phyloP scores from a whole-genome alignment of 768 basidiomycete genomes.

The Rhizopogon vinicolor region DNA sequence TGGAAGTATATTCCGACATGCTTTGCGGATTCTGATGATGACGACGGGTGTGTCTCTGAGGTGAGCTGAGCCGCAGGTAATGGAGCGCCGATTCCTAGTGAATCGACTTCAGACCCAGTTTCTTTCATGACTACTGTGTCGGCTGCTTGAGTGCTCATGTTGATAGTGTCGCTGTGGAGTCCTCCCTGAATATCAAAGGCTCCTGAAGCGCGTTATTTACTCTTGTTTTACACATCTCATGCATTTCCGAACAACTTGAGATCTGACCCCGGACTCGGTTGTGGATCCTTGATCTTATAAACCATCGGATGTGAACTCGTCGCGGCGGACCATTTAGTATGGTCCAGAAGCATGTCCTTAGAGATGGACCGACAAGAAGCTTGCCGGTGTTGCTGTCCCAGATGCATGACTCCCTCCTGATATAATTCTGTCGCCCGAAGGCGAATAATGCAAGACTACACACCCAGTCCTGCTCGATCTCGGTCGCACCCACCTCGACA shows the following conservation, averaged over 20 bases:
- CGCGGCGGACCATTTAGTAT: too few relatives aligned
- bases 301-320: too few relatives aligned
- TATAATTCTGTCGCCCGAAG: conserved; percentile 20
- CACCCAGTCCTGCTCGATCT: conserved; percentile 9
- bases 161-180: not conserved
- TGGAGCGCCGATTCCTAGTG: not conserved
- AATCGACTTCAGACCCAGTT: not conserved
- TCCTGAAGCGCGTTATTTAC: conserved; percentile 1
- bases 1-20: conserved; percentile 44
- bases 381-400: conserved; percentile 22
- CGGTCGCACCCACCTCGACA: not conserved
- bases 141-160: not conserved
- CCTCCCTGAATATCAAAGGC: too few relatives aligned
- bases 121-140: too few relatives aligned
- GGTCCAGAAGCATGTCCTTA: too few relatives aligned
- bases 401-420: conserved; percentile 24
- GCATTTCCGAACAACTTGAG: too few relatives aligned
- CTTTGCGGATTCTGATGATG: not conserved
- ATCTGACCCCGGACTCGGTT: too few relatives aligned
- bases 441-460: conserved; percentile 21
- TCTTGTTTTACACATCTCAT: not conserved
- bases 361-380: not conserved
- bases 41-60: not conserved
- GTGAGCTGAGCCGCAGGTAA: not conserved
- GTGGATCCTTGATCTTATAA: too few relatives aligned